These are phyloP conservation scores for Yamadazyma diospyri DNA, from an alignment of 1,139 yeast species.

Conservation along the genomic window DNA sequence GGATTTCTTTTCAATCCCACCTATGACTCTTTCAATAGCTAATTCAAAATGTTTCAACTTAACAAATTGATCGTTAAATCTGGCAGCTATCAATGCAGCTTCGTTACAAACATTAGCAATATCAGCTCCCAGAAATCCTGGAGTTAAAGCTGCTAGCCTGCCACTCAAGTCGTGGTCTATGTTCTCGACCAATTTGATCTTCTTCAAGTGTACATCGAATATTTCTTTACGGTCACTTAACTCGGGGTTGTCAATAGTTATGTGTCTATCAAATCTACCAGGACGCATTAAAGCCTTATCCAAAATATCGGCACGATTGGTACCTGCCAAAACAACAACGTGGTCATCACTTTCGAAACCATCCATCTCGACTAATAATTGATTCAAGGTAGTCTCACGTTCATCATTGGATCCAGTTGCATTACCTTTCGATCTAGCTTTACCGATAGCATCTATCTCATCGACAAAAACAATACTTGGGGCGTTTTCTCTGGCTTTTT, in stretches of 20 bases:
- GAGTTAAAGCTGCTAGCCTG: constrained; percentile 89
- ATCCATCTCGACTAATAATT: constrained; percentile 95
- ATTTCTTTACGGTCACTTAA: constrained; percentile 91
- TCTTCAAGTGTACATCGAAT: constrained; percentile 76
- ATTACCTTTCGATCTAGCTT: constrained; percentile 81
- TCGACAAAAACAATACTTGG: constrained; percentile 94
- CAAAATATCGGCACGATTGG: constrained; percentile 89
- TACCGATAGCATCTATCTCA: constrained; percentile 98
- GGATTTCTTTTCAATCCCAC: constrained; percentile 90
- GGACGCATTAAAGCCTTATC: constrained; percentile 94
- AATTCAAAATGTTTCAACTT: constrained; percentile 80
- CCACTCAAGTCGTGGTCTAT: constrained; percentile 60
- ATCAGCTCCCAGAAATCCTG: constrained; percentile 98
- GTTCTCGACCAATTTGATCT: constrained; percentile 51
- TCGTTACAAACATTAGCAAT: constrained; percentile 96
- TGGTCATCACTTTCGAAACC: constrained; percentile 90
- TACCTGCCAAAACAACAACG: constrained; percentile 95
- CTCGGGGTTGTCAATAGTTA: constrained; percentile 88
- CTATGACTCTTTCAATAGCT: constrained; percentile 96
- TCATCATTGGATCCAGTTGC: constrained; percentile 92
- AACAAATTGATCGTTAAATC: constrained; percentile 68
- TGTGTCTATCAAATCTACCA: constrained; percentile 94
- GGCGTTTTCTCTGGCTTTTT: constrained; percentile 88
- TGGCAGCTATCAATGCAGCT: constrained; percentile 95
- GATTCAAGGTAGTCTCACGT: constrained; percentile 94